Conservation (phyloP, 805 yeast species). For the Sugiyamaella lignohabitans region DNA sequence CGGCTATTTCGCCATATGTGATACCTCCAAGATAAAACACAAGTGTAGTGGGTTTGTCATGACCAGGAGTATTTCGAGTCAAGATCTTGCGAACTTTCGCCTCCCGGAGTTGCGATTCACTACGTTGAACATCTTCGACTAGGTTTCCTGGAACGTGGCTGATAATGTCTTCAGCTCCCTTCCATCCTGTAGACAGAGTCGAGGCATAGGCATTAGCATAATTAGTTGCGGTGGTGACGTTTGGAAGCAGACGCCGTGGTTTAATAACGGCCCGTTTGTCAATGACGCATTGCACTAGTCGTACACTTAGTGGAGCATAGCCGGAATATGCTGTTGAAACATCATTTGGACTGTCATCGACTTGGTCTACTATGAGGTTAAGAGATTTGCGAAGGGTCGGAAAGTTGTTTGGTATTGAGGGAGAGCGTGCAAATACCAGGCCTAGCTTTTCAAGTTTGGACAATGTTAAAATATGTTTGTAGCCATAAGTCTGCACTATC, state of each 20-base stretch:
- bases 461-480: constrained; percentile 42
- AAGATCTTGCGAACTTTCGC: constrained; percentile 31
- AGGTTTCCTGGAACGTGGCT: constrained; percentile 33
- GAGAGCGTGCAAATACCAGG: constrained; percentile 41
- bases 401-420: constrained; percentile 23
- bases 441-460: constrained; percentile 44
- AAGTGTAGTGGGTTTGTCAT: constrained; percentile 30
- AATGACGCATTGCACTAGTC: constrained; percentile 66
- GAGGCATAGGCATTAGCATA: not conserved
- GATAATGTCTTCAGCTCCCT: constrained; percentile 35
- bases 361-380: constrained; percentile 26
- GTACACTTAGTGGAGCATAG: constrained; percentile 67
- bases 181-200: constrained; percentile 29
- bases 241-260: constrained; percentile 6
- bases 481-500: constrained; percentile 60
- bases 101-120: constrained; percentile 23
- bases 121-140: constrained; percentile 29
- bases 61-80: constrained; percentile 27
- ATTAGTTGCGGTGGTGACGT: not conserved
- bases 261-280: constrained; percentile 35
- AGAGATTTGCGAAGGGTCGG: constrained; percentile 44
- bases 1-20: constrained; percentile 76
- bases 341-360: constrained; percentile 31
- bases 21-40: constrained; percentile 78
- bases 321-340: constrained; percentile 72